These are phyloP conservation scores for Infundibulicybe gibba DNA, from an alignment of 768 basidiomycete species.

Conservation along the genomic window DNA sequence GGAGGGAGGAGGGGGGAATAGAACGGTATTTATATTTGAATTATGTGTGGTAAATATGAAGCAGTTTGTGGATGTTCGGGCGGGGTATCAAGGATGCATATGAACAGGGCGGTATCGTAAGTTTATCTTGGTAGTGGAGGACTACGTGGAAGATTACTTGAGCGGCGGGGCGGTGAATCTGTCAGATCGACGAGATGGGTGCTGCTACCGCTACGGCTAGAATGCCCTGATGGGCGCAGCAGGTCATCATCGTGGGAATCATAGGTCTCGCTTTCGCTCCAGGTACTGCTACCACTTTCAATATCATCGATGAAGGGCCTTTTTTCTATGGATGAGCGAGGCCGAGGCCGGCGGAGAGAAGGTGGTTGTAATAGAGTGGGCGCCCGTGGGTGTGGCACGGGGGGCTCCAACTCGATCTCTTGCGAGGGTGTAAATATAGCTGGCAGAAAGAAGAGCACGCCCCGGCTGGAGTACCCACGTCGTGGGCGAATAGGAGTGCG, in stretches of 20 bases:
- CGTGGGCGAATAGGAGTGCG: constrained; percentile 47
- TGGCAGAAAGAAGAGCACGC: constrained; percentile 79
- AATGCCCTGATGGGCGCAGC: constrained; percentile 2
- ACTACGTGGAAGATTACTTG: constrained; percentile 7
- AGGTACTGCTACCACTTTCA: constrained; percentile 20
- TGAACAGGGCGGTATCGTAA: background rate
- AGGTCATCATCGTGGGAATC: constrained; percentile 10
- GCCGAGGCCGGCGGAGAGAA: constrained; percentile 15
- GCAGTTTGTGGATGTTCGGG: no score
- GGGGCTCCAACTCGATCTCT: constrained; percentile 40
- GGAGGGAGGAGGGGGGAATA: no score
- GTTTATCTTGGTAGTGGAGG: constrained; percentile 12
- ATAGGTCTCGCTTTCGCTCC: no score
- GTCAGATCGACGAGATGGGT: constrained; percentile 14
- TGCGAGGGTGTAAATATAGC: constrained; percentile 63
- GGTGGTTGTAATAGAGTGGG: constrained; percentile 18
- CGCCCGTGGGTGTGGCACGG: constrained; percentile 19
- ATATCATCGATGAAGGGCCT: constrained; percentile 30
- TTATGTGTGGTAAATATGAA: no score
- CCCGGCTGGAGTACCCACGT: constrained; percentile 44
- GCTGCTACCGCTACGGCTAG: constrained; percentile 9
- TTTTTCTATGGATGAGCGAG: constrained; percentile 41
- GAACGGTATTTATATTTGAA: no score
- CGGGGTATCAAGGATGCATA: no score
- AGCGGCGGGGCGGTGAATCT: constrained; percentile 15